Conservation (phyloP, 495 filamentous ascomycete genomes). For the Penicillium egyptiacum region DNA sequence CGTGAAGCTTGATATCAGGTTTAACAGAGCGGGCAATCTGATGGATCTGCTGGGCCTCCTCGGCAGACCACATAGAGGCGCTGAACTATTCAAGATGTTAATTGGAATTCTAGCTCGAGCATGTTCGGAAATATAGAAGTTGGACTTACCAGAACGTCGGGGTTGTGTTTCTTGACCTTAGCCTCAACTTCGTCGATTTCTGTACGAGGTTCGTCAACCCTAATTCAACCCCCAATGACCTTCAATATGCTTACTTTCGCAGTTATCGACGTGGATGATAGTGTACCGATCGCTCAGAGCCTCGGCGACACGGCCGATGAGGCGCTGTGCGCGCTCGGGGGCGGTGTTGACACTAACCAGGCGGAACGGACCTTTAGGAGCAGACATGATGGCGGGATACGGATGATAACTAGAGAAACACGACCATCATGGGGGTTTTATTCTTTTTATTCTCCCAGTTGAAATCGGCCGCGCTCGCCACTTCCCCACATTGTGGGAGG, state of each 20-base stretch:
- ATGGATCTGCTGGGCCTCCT: slow-evolving; percentile 56
- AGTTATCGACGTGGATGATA: slow-evolving; percentile 60
- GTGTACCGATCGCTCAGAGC: slow-evolving; percentile 58
- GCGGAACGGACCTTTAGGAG: slow-evolving; percentile 57
- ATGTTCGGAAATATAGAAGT: slow-evolving; percentile 17
- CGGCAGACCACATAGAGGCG: slow-evolving; percentile 67
- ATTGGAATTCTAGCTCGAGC: slow-evolving; percentile 2
- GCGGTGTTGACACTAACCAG: slow-evolving; percentile 70
- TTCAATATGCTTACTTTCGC: slow-evolving; percentile 44
- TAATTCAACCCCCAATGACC: neutral
- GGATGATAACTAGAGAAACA: neutral
- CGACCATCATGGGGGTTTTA: slow-evolving; percentile 21
- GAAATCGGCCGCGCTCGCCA: slow-evolving; percentile 14
- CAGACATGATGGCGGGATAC: slow-evolving; percentile 34
- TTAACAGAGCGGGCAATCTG: slow-evolving; percentile 51
- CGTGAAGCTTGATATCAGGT: slow-evolving; percentile 57
- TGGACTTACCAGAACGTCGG: slow-evolving; percentile 50
- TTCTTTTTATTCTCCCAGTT: slow-evolving; percentile 18
- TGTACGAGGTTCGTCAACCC: slow-evolving; percentile 14
- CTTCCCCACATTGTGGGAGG: slow-evolving; percentile 26
- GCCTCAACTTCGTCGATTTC: slow-evolving; percentile 53
- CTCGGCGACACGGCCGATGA: slow-evolving; percentile 60
- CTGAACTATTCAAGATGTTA: slow-evolving; percentile 49
- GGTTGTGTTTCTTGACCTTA: slow-evolving; percentile 50
- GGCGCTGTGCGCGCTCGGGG: slow-evolving; percentile 60